These are phyloP conservation scores for Lasiosphaeria hispida DNA, from an alignment of 495 filamentous ascomycete species.

Conservation along the genomic window DNA sequence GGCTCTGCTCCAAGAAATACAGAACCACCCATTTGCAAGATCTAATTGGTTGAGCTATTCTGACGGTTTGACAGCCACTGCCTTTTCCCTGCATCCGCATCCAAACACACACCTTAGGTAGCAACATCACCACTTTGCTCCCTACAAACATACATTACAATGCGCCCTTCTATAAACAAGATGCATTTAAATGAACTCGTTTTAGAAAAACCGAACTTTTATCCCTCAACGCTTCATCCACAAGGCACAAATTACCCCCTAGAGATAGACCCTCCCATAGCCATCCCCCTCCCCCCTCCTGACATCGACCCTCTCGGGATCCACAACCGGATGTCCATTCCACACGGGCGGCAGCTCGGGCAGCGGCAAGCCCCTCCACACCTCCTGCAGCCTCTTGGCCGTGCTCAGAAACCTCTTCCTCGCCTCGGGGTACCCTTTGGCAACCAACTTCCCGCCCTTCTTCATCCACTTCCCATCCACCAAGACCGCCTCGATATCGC, in stretches of 20 bases:
- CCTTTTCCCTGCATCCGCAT: too few species aligned
- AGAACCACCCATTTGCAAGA: too few species aligned
- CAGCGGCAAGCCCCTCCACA: conserved; percentile 6
- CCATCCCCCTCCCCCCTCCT: conserved; percentile 13
- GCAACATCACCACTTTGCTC: too few species aligned
- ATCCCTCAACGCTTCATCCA: too few species aligned
- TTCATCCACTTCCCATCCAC: conserved; percentile 47
- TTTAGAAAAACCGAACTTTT: too few species aligned
- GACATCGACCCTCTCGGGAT: conserved; percentile 12
- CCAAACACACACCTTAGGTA: too few species aligned
- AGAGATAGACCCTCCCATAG: conserved; percentile 15
- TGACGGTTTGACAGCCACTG: too few species aligned
- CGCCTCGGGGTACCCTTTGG: conserved; percentile 26
- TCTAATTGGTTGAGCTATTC: too few species aligned
- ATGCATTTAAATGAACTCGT: too few species aligned
- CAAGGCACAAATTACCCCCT: background rate
- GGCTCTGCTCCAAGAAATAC: too few species aligned
- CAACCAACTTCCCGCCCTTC: conserved; percentile 35
- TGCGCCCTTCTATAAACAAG: too few species aligned
- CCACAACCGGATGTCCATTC: conserved; percentile 6
- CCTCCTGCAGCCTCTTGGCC: conserved; percentile 25
- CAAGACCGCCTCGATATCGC: conserved; percentile 47
- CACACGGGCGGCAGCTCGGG: conserved; percentile 2
- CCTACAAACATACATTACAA: too few species aligned
- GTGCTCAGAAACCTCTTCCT: conserved; percentile 29